Evolutionary conservation across 257 asterid species (phyloP), one percentile per base, ranked within the genome.

Genomic region (Leptodermis oblonga): DNA sequence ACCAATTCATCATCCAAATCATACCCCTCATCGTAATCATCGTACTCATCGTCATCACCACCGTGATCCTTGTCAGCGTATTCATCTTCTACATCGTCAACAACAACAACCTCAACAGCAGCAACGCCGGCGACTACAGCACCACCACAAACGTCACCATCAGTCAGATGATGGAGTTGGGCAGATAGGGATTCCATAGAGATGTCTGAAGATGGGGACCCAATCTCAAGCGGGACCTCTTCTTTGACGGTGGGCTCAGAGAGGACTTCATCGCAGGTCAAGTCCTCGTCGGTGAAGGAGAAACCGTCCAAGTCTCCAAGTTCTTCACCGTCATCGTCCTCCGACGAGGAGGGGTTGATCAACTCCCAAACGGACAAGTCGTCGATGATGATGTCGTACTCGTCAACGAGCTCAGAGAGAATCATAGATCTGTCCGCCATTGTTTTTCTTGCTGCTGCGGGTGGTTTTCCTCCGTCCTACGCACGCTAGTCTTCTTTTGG

Each of bases 1-100:
- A 92, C 81, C 91, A 92, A 72, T 59, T 92, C 94, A 72, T 92
- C 96, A 37, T 87, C 93, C 72, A 80, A 67, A 62, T 81, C 88
- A 30, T 76, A 28, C 17, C 54, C 77, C 9, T 76, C 85, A 3
- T 48, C 81, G 8, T 80, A 77, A 0, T 62, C 80, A 2, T 77
- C 86, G 0, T 23, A 82, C 4, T 77, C 85, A 3, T 66, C 80
- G 0, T 54, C 79, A 3, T 69, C 77, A 1, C 39, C 72, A 4
- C 43, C 67, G 8, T 45, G 17, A 18, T 49, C 39, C 39, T 67
- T 70, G 15, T 58, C 74, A 4, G 60, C 76, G n/a, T 65, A 75
- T 31, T 56, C 67, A 23, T 46, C 71, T 15, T 55, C 69, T 1
- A 48, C 56, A 31, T 31, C 73, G 0, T 13, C 62, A 25, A 43